Evolutionary conservation across 169 alveolate genomes (phyloP).

Genomic region (Cystoisospora suis): DNA sequence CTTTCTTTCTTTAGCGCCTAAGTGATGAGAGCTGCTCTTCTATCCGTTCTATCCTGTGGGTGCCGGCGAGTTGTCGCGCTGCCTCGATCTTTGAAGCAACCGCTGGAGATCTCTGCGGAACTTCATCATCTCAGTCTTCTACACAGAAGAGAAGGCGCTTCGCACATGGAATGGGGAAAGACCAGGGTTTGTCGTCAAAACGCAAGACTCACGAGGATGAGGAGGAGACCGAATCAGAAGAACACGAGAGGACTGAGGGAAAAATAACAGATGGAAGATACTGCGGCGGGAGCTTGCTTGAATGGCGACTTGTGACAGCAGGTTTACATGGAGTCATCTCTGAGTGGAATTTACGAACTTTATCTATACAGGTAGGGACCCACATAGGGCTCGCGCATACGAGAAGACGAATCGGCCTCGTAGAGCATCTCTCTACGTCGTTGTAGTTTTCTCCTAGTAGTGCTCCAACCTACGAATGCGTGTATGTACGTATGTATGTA

Average conservation of each 20-base stretch:
- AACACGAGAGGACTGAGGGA: not conserved
- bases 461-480: not conserved
- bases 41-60: conserved; percentile 53
- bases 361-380: conserved; percentile 38
- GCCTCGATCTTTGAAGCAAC: conserved; percentile 29
- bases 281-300: conserved; percentile 20
- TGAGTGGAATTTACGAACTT: conserved; percentile 56
- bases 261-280: not conserved
- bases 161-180: too few relatives aligned
- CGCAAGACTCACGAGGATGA: too few relatives aligned
- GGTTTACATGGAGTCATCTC: conserved; percentile 62
- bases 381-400: not conserved
- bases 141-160: too few relatives aligned
- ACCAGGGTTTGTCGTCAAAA: too few relatives aligned
- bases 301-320: conserved; percentile 55
- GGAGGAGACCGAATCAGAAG: not conserved
- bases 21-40: conserved; percentile 48
- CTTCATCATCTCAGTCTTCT: too few relatives aligned
- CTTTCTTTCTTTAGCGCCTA: conserved; percentile 41
- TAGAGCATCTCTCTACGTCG: too few relatives aligned
- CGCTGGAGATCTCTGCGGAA: conserved; percentile 3
- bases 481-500: not conserved
- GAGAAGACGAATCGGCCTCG: too few relatives aligned
- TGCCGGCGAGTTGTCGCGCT: conserved; percentile 45
- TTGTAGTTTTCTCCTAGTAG: too few relatives aligned